Percentiles rank a stretch among this genome's conserved stretches.
These are phyloP conservation scores for Sodiomyces alkalinus DNA, from an alignment of 2,329 filamentous ascomycete genomes.

Conservation along the genomic window DNA sequence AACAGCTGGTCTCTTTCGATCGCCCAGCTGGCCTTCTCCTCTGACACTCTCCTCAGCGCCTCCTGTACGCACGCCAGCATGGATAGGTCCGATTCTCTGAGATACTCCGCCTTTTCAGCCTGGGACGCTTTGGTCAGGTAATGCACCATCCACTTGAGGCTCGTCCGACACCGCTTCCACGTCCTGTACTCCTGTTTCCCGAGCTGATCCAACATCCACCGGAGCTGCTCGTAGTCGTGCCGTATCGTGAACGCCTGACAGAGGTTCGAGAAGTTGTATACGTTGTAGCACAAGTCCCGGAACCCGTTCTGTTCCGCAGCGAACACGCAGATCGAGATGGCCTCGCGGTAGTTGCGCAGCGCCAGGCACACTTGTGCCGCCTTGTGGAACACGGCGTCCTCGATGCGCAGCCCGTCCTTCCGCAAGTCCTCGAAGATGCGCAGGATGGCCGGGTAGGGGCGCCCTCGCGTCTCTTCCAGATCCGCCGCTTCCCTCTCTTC, in stretches of 20 bases:
- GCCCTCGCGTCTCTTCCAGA: constrained; percentile 1
- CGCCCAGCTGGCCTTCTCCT: background rate
- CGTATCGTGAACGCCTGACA: constrained; percentile 17
- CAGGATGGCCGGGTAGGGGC: constrained; percentile 4
- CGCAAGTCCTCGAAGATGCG: constrained; percentile 13
- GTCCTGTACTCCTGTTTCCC: constrained; percentile 4
- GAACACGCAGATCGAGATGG: constrained; percentile 17
- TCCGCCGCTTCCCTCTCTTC: constrained; percentile 7
- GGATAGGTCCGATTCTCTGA: constrained; percentile 4
- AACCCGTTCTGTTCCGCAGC: constrained; percentile 21
- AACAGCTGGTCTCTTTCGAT: background rate
- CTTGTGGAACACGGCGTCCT: constrained; percentile 20
- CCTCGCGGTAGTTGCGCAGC: constrained; percentile 14
- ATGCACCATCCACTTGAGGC: constrained; percentile 4
- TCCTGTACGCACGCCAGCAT: constrained; percentile 4
- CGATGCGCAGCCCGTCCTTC: constrained; percentile 14
- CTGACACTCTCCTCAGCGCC: background rate
- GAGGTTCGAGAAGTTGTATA: constrained; percentile 22
- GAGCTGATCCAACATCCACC: constrained; percentile 12
- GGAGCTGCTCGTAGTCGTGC: constrained; percentile 15
- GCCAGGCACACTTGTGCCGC: constrained; percentile 16
- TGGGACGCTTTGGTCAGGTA: constrained; percentile 5
- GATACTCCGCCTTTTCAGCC: constrained; percentile 4
- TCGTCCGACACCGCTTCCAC: constrained; percentile 1
- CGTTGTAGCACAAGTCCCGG: constrained; percentile 19